Evolutionary conservation across 371 early-diverging fungal species (phyloP), one percentile per base, ranked within the genome.

Genomic region (Mucor saturninus): DNA sequence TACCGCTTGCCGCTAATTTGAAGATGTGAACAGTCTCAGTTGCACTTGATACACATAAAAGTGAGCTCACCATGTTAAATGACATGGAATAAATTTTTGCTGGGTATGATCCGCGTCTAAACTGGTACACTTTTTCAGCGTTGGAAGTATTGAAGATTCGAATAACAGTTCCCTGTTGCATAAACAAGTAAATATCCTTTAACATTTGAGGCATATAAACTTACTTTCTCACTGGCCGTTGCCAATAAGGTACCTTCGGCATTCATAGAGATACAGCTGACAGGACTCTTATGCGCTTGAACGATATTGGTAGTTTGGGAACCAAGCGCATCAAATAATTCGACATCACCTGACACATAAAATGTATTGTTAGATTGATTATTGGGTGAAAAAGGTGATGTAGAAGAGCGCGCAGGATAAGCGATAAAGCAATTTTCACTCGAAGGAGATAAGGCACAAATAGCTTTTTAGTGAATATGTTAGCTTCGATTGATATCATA

Each of bases 11-110:
- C 11, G 70, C 72, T 7, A 97, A 66, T 56, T 90, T 90, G 79
- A 93, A 98, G n/a, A 98, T 91, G 67, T 98, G 98, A n/a, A 98
- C 93, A 0, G 98, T 98, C 54, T 98, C 97, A 0, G 96, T 92
- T 59, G 94, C 97, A 61, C 91, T 90, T 1, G 95, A 93, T 3
- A 95, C 96, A 68, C 92, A 86, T 14, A 98, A 84, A 40, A 95
- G 71, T 5, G 92, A 87, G 61, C 87, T 88, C 21, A 88, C 84
- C 3, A 90, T 74, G 63, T 95, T 95, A 71, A 98, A 98, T 0
- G 95, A 84, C 51, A 98, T 85, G 26, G 93, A 95, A 67, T 89
- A 92, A 60, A 98, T 98, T 48, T 89, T 83, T 21, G 97, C 92
- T 3, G 94, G 88, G 68, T 95, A 95, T 5, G 96, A 86, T 54